Percentiles rank a stretch among this genome's conserved stretches.
Conservation (phyloP, 768 basidiomycete genomes). For the Gautieria morchelliformis region DNA sequence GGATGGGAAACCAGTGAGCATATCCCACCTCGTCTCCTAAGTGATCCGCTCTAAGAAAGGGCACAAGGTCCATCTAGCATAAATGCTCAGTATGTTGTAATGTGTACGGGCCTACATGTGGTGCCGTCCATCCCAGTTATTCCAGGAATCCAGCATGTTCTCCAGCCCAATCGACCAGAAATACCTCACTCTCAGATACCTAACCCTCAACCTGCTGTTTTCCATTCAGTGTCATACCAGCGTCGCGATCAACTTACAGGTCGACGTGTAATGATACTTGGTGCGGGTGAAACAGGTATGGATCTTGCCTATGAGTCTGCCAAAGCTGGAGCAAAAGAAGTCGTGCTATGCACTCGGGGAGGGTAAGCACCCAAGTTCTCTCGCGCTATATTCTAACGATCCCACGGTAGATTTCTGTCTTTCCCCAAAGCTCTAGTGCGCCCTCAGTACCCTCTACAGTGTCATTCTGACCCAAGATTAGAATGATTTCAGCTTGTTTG, state of each 20-base stretch:
- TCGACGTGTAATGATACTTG: conserved; percentile 44
- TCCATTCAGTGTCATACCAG: conserved; percentile 48
- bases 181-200: conserved; percentile 11
- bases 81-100: conserved; percentile 31
- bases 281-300: conserved; percentile 56
- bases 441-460: not conserved
- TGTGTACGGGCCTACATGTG: conserved; percentile 51
- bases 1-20: conserved; percentile 23
- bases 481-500: conserved; percentile 50
- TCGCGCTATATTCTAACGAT: not conserved
- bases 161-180: conserved; percentile 11
- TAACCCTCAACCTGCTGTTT: conserved; percentile 19
- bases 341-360: conserved; percentile 41
- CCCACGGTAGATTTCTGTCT: conserved; percentile 34
- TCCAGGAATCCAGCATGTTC: conserved; percentile 36
- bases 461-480: conserved; percentile 10
- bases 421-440: conserved; percentile 47
- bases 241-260: conserved; percentile 32
- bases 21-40: not conserved
- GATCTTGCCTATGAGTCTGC: conserved; percentile 43
- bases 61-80: conserved; percentile 21
- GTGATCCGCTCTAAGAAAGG: not conserved
- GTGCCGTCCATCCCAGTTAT: conserved; percentile 40
- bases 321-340: conserved; percentile 42
- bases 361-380: conserved; percentile 24